Evolutionary conservation across 1,139 yeast genomes (phyloP).

Genomic region (Kodamaea plutei): DNA sequence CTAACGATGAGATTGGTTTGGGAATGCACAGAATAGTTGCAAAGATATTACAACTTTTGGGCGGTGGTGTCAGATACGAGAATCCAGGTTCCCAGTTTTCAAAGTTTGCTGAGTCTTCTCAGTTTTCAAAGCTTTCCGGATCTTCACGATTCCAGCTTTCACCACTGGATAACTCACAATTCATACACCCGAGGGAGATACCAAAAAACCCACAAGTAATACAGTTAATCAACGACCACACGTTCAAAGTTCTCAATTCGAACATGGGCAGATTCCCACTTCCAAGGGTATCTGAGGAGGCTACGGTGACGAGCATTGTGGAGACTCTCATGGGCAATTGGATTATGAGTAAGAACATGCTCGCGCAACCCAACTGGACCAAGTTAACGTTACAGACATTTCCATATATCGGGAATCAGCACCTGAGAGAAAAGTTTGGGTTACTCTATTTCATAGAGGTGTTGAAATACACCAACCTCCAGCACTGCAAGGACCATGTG

Average conservation of each 20-base stretch:
- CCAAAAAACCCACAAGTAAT: not conserved
- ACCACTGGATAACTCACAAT: no score
- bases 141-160: no score
- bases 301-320: conserved; percentile 19
- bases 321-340: conserved; percentile 29
- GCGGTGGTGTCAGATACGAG: not conserved
- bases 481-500: conserved; percentile 22
- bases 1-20: conserved; percentile 1
- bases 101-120: not conserved
- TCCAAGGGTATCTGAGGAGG: conserved; percentile 23
- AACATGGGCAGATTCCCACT: conserved; percentile 38
- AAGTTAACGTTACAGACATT: conserved; percentile 34
- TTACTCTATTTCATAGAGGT: conserved; percentile 28
- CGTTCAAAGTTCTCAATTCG: conserved; percentile 1
- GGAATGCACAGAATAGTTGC: conserved; percentile 2
- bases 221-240: not conserved
- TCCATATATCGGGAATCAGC: conserved; percentile 38
- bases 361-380: conserved; percentile 32
- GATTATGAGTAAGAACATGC: conserved; percentile 20
- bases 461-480: conserved; percentile 19
- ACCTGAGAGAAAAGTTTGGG: conserved; percentile 34
- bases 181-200: no score
- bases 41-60: conserved; percentile 1
- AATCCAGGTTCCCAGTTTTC: not conserved
- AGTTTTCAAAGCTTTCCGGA: no score